These are phyloP conservation scores for Hypocreales sp. DNA, from an alignment of 2,329 filamentous ascomycete genomes.

Conservation along the genomic window DNA sequence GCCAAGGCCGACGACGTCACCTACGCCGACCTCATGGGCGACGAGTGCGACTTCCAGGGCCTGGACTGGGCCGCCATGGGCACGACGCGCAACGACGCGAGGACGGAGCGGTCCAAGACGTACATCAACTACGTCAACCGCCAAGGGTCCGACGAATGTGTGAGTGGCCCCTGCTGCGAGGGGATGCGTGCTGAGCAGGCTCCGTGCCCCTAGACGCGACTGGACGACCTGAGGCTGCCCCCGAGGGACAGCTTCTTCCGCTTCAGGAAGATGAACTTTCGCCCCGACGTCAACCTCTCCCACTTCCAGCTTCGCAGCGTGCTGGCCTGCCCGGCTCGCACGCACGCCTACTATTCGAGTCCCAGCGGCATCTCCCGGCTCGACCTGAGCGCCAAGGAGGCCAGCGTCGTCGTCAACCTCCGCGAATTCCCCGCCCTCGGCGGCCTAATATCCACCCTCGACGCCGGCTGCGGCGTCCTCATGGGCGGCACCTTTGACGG, in stretches of 20 bases:
- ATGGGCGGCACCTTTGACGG: conserved; percentile 44
- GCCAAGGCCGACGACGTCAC: conserved; percentile 10
- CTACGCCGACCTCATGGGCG: conserved; percentile 35
- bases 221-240: conserved; percentile 13
- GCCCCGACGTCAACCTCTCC: conserved; percentile 35
- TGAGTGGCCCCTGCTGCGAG: too few relatives aligned
- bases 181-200: too few relatives aligned
- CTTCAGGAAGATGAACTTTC: conserved; percentile 41
- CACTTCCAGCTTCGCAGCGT: conserved; percentile 54
- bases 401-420: conserved; percentile 28
- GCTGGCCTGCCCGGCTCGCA: conserved; percentile 38
- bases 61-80: conserved; percentile 40
- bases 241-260: conserved; percentile 35
- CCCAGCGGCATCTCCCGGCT: conserved; percentile 31
- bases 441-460: conserved; percentile 32
- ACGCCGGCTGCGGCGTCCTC: conserved; percentile 36
- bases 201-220: too few relatives aligned
- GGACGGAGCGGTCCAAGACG: conserved; percentile 26
- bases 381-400: conserved; percentile 31
- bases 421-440: conserved; percentile 18
- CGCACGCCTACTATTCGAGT: conserved; percentile 41
- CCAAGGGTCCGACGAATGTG: conserved; percentile 28
- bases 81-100: conserved; percentile 32
- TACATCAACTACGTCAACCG: conserved; percentile 45
- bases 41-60: conserved; percentile 42